Base-by-base conservation (phyloP, 2,329 filamentous ascomycete genomes). In the Aspergillus ochraceus region DNA sequence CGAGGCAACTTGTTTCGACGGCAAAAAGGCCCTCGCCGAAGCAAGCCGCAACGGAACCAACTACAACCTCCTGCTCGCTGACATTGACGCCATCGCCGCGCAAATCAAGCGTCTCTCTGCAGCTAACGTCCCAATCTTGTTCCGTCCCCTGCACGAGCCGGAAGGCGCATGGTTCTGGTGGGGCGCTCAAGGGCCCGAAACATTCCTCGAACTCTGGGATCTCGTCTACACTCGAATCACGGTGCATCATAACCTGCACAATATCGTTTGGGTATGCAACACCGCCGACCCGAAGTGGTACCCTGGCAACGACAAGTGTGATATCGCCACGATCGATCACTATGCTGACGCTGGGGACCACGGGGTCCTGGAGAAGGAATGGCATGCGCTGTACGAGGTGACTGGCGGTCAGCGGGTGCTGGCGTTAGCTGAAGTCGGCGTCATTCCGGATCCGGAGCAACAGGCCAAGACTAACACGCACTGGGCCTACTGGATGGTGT, bases 201-300 rank as follows among this genome's bases (percentile, higher is more conserved):
- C 59, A 2, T 58, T 54, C 56, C 54, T 58, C 20, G 36, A 50
- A 12, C 59, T 61, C 47, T 61, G 57, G 55, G 29, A 55, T 14
- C 47, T 61, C 5, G 30, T 61, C 46, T 59, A 58, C 49, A 56
- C 58, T 20, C 51, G 55, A 2, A 51, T 61, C 12, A 61, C 59
- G 20, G 47, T 30, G 2, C 36, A 24, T 5, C 59, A 61, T 22
- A 47, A 52, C 30, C 55, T 61, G 0, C 56, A 61, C 39, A 58
- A 61, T 24, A 32, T 59, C 11, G 36, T 61, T 19, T 61, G 59
- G 59, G 59, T 59, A 3, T 61, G 59, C 47, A 61, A 61, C 47
- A 55, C 55, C 22, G 49, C 20, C 2, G 59, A 47, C 3, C 11
- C 59, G 2, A 19, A 19, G 10, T 61, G 59, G 59, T 61, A 61